phyloP scores from a whole-genome alignment of 768 basidiomycete species.

The Hygrocybe coccinea region DNA sequence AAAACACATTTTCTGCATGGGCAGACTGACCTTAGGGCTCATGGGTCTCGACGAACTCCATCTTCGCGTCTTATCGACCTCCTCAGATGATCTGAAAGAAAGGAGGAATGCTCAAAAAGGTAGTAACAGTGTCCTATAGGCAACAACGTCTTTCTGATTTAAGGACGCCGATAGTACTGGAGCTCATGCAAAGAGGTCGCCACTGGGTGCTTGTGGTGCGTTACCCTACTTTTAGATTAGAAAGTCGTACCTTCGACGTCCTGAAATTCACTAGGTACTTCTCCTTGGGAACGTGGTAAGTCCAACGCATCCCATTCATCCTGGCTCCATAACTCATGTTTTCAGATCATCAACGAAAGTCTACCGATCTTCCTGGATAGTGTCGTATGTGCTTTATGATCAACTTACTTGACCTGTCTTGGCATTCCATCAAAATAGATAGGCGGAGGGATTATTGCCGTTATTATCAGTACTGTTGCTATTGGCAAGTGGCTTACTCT shows the following conservation, averaged over 20 bases:
- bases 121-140: constrained; percentile 19
- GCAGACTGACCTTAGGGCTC: constrained; percentile 80
- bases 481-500: not conserved
- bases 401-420: not conserved
- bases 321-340: not conserved
- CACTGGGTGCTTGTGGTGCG: constrained; percentile 93
- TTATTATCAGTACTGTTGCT: constrained; percentile 4
- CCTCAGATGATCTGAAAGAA: constrained; percentile 71
- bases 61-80: constrained; percentile 75
- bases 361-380: constrained; percentile 79
- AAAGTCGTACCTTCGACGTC: not conserved
- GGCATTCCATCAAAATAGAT: constrained; percentile 25
- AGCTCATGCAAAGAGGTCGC: constrained; percentile 57
- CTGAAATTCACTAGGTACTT: constrained; percentile 51
- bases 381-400: constrained; percentile 42
- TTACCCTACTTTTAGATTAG: constrained; percentile 7
- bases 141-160: not conserved
- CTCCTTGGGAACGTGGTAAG: constrained; percentile 84
- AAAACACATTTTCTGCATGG: not conserved
- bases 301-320: not conserved
- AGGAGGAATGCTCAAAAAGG: constrained; percentile 68
- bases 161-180: constrained; percentile 37
- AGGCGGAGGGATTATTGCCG: constrained; percentile 18
- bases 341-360: constrained; percentile 75
- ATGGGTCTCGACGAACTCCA: constrained; percentile 95